Evolutionary conservation across 164 flowering plant genomes (phyloP), one percentile per base, ranked within the genome.

Genomic region (Annona squamosa): DNA sequence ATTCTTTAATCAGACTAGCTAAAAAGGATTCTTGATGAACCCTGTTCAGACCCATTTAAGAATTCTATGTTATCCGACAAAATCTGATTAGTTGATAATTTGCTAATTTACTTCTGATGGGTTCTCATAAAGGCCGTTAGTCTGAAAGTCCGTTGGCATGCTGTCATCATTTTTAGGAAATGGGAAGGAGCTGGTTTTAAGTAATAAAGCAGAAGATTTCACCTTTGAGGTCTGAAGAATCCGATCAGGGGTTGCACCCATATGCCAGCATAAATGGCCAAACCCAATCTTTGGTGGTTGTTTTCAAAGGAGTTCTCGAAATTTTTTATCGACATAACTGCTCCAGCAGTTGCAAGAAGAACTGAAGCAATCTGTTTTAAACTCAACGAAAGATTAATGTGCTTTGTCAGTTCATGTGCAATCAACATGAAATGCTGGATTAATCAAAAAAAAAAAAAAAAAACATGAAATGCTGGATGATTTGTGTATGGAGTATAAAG

Each of bases 221-320:
- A 90, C 97, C 92, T 90, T 7, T 71, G 78, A 63, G 97, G 98
- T 77, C 93, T 86, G 72, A 82, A 80, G 68, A 89, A 82, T 10
- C 94, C 98, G 66, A 85, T 70, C 61, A 87, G 45, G 48, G 82
- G 85, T 79, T 92, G 98, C 64, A 91, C 18, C 89, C 89, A 89
- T 41, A 89, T 80, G 74, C 84, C 84, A 44, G 65, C 85, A 80
- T 91, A 94, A 6, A 94, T 90, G 3, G 81, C 93, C 12, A 94
- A 80, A 0, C 98, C 98, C 70, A 94, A 63, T 76, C 89, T 84
- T 69, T 91, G 94, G 76, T 94, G 98, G 67, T 48, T 82, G 84
- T 92, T 94, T 67, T 83, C 72, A 83, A 91, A 94, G 19, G 86
- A 74, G 56, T 91, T 93, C 76, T 90, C 93, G 48, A 93, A 91